A percentile compares a stretch with the other conserved stretches of the same genome.
Evolutionary conservation across 768 basidiomycete genomes (phyloP).

Genomic region (Lepiota venenata): DNA sequence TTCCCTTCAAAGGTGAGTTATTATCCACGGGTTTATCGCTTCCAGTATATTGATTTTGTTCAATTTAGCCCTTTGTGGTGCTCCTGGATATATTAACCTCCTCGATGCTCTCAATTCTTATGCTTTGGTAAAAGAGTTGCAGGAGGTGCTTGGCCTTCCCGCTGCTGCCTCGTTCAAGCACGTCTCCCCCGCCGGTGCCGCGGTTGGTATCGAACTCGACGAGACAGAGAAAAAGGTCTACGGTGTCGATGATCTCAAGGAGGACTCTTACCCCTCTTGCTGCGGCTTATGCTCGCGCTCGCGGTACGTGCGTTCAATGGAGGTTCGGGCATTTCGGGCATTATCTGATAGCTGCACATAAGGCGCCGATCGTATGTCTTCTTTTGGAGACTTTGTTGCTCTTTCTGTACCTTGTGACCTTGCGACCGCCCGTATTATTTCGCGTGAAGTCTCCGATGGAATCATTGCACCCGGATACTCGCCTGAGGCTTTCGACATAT

Average conservation of each 20-base stretch:
- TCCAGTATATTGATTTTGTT: conserved; percentile 2
- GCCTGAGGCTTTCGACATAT: conserved; percentile 81
- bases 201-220: conserved; percentile 81
- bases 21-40: neutral
- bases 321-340: neutral
- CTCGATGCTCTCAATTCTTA: conserved; percentile 97
- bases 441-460: conserved; percentile 98
- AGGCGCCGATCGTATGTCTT: conserved; percentile 99
- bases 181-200: conserved; percentile 96
- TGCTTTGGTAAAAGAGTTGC: conserved; percentile 91
- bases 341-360: neutral
- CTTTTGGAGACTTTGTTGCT: conserved; percentile 98
- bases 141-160: conserved; percentile 81
- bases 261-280: conserved; percentile 86
- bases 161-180: conserved; percentile 99
- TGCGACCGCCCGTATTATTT: conserved; percentile 94
- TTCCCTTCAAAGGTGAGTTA: conserved; percentile 87
- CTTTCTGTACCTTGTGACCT: conserved; percentile 91
- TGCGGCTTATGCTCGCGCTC: conserved; percentile 91
- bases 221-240: conserved; percentile 91
- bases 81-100: conserved; percentile 98
- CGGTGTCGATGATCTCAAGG: conserved; percentile 93
- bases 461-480: conserved; percentile 96
- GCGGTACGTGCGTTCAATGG: conserved; percentile 50
- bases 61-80: conserved; percentile 83